These are phyloP conservation scores for Dictyostelium citrinum DNA, from an alignment of 78 protist species.

Conservation along the genomic window DNA sequence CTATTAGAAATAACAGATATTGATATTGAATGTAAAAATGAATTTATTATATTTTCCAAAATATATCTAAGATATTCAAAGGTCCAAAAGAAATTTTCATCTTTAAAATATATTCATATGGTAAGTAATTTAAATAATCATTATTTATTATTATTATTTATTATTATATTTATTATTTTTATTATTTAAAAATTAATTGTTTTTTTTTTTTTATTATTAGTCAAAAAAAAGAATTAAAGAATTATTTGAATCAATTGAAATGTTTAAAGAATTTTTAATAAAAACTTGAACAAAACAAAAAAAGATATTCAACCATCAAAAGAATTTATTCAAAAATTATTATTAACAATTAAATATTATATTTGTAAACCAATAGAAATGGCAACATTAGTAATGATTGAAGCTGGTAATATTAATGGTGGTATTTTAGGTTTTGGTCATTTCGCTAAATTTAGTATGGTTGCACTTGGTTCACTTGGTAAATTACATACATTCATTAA, in stretches of 20 bases:
- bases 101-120: not conserved
- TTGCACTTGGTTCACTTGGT: not conserved
- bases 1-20: not conserved
- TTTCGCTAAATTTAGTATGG: not conserved
- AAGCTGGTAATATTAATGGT: constrained; percentile 2
- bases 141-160: too few species aligned
- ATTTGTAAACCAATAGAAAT: not conserved
- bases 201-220: not conserved
- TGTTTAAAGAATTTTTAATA: not conserved
- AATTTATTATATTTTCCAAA: not conserved
- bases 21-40: not conserved
- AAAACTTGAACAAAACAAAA: not conserved
- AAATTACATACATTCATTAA: not conserved
- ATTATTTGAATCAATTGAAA: not conserved
- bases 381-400: not conserved
- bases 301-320: not conserved
- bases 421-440: not conserved
- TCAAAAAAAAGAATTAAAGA: not conserved
- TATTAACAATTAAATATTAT: not conserved
- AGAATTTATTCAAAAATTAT: not conserved
- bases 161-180: too few species aligned
- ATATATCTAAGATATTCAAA: not conserved
- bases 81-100: not conserved
- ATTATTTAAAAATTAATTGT: not conserved
- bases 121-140: not conserved